Percentiles rank a stretch among this genome's conserved stretches.
Evolutionary conservation across 768 basidiomycete genomes (phyloP).

Genomic region (Butyriboletus loyo): DNA sequence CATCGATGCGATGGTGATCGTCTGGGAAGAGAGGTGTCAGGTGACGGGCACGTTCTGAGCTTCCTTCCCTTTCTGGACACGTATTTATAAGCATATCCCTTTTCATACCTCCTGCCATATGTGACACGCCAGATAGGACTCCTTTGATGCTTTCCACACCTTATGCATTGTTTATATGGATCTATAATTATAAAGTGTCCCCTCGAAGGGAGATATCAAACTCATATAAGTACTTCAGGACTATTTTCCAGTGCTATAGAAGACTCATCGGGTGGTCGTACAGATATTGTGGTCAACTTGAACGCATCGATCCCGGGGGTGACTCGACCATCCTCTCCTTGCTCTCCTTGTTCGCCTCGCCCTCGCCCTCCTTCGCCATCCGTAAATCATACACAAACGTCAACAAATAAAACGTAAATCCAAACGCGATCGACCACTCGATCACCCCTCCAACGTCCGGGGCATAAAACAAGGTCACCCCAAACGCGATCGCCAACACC

Average conservation of each 20-base stretch:
- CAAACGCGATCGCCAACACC: slow-evolving; percentile 61
- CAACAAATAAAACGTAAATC: slow-evolving; percentile 69
- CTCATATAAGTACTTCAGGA: too few relatives aligned
- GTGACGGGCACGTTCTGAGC: too few relatives aligned
- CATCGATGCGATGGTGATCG: not conserved
- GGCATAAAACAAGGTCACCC: slow-evolving; percentile 43
- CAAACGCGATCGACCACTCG: slow-evolving; percentile 73
- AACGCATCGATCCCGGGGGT: not conserved
- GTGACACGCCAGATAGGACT: too few relatives aligned
- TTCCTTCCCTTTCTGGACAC: too few relatives aligned
- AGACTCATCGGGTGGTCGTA: not conserved
- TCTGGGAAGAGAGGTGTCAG: too few relatives aligned
- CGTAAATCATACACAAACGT: slow-evolving; percentile 74
- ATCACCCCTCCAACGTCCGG: slow-evolving; percentile 58
- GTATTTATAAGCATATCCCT: too few relatives aligned
- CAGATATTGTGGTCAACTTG: not conserved
- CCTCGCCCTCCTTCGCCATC: slow-evolving; percentile 38
- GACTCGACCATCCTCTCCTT: slow-evolving; percentile 5
- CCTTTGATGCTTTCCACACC: too few relatives aligned
- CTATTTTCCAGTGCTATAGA: too few relatives aligned
- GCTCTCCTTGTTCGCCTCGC: not conserved
- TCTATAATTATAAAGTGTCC: too few relatives aligned
- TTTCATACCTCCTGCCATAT: too few relatives aligned
- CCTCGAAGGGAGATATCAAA: too few relatives aligned
- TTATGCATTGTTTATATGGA: too few relatives aligned